Evolutionary conservation across 495 filamentous ascomycete species (phyloP).

Genomic region (Neurospora africana): DNA sequence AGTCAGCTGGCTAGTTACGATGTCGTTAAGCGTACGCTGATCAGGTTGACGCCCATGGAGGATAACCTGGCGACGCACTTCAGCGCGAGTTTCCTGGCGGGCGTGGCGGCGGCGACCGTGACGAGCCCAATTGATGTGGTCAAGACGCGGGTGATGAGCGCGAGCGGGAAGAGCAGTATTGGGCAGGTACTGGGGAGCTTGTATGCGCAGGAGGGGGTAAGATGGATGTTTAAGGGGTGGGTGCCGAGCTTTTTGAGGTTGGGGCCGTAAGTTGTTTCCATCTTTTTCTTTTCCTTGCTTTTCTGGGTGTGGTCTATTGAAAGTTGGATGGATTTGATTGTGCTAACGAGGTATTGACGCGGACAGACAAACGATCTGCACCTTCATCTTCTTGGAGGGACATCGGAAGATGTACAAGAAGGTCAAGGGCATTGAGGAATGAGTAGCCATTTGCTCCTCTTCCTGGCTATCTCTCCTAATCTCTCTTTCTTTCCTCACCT

Average conservation of each 20-base stretch:
- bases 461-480: not conserved
- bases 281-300: not conserved
- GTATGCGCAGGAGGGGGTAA: conserved; percentile 63
- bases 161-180: conserved; percentile 50
- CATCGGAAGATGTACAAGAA: conserved; percentile 62
- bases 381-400: conserved; percentile 90
- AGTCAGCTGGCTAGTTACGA: conserved; percentile 88
- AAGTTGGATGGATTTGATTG: not conserved
- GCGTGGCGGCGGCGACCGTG: conserved; percentile 88
- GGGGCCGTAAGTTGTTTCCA: conserved; percentile 43
- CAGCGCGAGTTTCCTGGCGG: conserved; percentile 71
- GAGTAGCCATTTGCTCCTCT: not conserved
- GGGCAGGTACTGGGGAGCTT: conserved; percentile 53
- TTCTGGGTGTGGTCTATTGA: not conserved
- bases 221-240: conserved; percentile 98
- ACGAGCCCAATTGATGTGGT: conserved; percentile 95
- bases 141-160: conserved; percentile 90
- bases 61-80: conserved; percentile 83
- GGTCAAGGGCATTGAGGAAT: conserved; percentile 35
- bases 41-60: conserved; percentile 54
- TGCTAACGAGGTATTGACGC: conserved; percentile 1
- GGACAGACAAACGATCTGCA: conserved; percentile 73
- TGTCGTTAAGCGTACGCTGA: conserved; percentile 70
- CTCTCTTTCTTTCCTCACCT: not conserved
- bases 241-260: conserved; percentile 91